Evolutionary conservation across 1,139 yeast species (phyloP), one percentile per base, ranked within the genome.

Genomic region (Debaryomycetaceae sp.): DNA sequence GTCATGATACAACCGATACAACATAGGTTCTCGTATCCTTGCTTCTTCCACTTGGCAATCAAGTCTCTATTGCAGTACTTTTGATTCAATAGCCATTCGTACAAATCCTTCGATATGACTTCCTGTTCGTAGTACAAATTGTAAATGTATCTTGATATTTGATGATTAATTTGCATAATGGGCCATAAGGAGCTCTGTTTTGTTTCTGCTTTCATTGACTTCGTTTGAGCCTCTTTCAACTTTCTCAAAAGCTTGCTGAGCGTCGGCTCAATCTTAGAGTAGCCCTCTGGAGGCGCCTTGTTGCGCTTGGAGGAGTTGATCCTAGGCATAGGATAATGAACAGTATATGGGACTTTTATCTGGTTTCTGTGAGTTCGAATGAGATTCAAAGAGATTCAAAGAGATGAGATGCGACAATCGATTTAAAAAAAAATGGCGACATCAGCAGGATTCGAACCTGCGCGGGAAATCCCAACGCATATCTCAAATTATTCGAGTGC

Each of bases 371-470:
- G 20, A 13, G 36, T 13, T 24, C 13, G 22, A 20, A 39, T n/a
- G n/a, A 31, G 24, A 9, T 22, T 22, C 5, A n/a, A 14, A 9
- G n/a, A 31, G 24, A 9, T 22, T 22, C 5, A n/a, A 14, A 9
- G 39, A 22, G 17, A 9, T 22, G 20, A 40, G 23, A 22, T 7
- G 13, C 34, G 27, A 38, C 6, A 11, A 9, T 14, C 14, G 11
- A 45, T 42, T 38, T 37, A 47, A 53, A 63, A 63, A 63, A 65
- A 67, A 62, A 63, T 61, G 48, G 50, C 88, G 88, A 81, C 87
- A 82, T 81, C 85, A 76, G 87, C 88, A 82, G 88, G 88, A 83
- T 81, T 83, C 84, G 88, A 83, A 83, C 89, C 88, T 83, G 87
- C 87, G 89, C 87, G 87, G 88, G 87, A 79, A 76, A 75, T 78